phyloP scores from a whole-genome alignment of 2,329 filamentous ascomycete genomes.

The Talaromyces pinophilus region DNA sequence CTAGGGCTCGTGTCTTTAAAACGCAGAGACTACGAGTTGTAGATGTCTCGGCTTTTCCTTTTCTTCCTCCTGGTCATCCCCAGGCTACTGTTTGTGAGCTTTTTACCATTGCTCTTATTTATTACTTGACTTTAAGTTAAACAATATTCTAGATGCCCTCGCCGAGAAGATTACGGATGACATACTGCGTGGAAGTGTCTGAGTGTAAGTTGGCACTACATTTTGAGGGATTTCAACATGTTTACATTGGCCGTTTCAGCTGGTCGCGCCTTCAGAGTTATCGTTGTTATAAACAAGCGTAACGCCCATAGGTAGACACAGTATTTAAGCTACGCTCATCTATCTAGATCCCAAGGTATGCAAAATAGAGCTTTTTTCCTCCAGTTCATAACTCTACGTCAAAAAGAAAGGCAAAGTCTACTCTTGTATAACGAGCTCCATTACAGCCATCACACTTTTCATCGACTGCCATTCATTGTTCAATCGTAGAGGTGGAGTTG shows the following conservation, averaged over 20 bases:
- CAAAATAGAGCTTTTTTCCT: neutral
- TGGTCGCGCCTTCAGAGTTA: too few relatives aligned
- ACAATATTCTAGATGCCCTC: neutral
- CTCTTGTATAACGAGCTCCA: neutral
- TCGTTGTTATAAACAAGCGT: too few relatives aligned
- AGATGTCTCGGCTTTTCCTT: neutral
- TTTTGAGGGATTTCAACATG: too few relatives aligned
- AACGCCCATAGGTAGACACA: neutral
- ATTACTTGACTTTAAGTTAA: neutral
- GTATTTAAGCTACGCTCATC: neutral
- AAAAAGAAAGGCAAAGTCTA: neutral
- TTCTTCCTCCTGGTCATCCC: neutral
- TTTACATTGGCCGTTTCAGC: too few relatives aligned
- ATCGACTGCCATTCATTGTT: neutral
- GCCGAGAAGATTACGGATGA: neutral
- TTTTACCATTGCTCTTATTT: too few relatives aligned
- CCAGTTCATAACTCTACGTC: neutral
- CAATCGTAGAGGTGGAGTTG: neutral
- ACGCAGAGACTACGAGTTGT: neutral
- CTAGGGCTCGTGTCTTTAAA: neutral
- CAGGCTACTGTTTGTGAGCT: neutral
- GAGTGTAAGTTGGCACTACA: too few relatives aligned
- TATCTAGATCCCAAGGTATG: neutral
- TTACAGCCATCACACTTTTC: neutral
- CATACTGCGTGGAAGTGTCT: neutral